A percentile compares a stretch with the other conserved stretches of the same genome.
phyloP scores from a whole-genome alignment of 345 rosid genomes.

The Pseudoturritis turrita region DNA sequence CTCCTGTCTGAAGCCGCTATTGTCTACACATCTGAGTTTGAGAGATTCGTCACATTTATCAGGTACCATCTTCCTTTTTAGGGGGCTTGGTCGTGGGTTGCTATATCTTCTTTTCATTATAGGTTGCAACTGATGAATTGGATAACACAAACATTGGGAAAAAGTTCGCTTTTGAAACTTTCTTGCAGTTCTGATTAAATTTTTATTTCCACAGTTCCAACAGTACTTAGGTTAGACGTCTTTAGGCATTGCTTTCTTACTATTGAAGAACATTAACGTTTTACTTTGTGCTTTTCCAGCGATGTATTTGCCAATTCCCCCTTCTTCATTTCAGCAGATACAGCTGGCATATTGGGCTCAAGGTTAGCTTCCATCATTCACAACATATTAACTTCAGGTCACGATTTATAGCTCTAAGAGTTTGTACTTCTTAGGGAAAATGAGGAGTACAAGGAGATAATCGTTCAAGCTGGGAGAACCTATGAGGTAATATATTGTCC shows the following conservation, averaged over 20 bases:
- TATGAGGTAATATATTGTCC: constrained; percentile 54
- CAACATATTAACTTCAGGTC: constrained; percentile 11
- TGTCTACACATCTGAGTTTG: constrained; percentile 68
- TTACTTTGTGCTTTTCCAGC: constrained; percentile 37
- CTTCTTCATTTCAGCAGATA: constrained; percentile 87
- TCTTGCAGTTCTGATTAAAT: background rate
- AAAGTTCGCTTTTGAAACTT: background rate
- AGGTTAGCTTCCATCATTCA: constrained; percentile 43
- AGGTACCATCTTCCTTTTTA: constrained; percentile 47
- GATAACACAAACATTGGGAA: constrained; percentile 1
- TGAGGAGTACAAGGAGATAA: constrained; percentile 88
- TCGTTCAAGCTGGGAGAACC: constrained; percentile 68
- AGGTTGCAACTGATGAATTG: background rate
- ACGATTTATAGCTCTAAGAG: constrained; percentile 6
- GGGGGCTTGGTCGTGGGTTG: background rate
- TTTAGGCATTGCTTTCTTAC: constrained; percentile 18
- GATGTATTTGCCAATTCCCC: constrained; percentile 91
- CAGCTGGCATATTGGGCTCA: constrained; percentile 59
- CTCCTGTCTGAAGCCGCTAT: constrained; percentile 67
- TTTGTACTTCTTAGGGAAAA: constrained; percentile 47
- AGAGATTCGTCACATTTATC: constrained; percentile 68
- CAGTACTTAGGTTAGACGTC: background rate
- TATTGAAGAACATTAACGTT: constrained; percentile 3
- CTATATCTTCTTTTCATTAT: background rate
- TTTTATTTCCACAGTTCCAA: background rate